phyloP scores from a whole-genome alignment of 495 filamentous ascomycete species.

The Neurospora cerealis region DNA sequence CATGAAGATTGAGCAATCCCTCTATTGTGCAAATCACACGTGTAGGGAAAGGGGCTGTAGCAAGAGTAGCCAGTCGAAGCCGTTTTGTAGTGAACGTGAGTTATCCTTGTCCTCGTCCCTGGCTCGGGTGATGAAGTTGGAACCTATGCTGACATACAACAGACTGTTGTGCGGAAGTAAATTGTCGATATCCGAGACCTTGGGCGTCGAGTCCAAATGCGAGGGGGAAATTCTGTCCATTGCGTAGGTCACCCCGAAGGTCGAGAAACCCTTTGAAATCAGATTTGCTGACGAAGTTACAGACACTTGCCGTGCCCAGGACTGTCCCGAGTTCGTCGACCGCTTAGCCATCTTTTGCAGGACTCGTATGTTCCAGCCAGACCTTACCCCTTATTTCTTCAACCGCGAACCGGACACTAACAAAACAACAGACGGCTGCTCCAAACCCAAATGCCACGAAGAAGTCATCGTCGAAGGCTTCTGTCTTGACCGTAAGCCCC shows the following conservation, averaged over 20 bases:
- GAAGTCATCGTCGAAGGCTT: constrained; percentile 11
- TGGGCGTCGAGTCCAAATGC: not conserved
- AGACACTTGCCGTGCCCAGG: constrained; percentile 16
- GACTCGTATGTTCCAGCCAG: no score
- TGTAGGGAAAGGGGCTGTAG: constrained; percentile 19
- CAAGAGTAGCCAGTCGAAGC: constrained; percentile 4
- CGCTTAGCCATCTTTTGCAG: constrained; percentile 11
- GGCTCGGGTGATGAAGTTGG: no score
- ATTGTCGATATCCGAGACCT: constrained; percentile 3
- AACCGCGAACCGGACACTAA: no score
- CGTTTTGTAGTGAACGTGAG: constrained; percentile 23
- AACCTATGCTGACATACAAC: not conserved
- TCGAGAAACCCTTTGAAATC: no score
- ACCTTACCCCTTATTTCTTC: no score
- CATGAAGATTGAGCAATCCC: constrained; percentile 8
- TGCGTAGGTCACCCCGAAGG: constrained; percentile 6
- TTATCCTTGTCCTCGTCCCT: not conserved
- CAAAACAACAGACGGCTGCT: constrained; percentile 11
- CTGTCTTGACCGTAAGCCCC: constrained; percentile 13
- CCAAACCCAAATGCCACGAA: constrained; percentile 10
- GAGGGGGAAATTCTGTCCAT: constrained; percentile 5
- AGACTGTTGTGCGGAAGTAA: constrained; percentile 8
- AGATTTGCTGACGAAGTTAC: not conserved
- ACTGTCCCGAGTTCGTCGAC: constrained; percentile 12
- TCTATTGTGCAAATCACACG: constrained; percentile 18